phyloP scores from a whole-genome alignment of 805 yeast species.

The Metschnikowia anglica region DNA sequence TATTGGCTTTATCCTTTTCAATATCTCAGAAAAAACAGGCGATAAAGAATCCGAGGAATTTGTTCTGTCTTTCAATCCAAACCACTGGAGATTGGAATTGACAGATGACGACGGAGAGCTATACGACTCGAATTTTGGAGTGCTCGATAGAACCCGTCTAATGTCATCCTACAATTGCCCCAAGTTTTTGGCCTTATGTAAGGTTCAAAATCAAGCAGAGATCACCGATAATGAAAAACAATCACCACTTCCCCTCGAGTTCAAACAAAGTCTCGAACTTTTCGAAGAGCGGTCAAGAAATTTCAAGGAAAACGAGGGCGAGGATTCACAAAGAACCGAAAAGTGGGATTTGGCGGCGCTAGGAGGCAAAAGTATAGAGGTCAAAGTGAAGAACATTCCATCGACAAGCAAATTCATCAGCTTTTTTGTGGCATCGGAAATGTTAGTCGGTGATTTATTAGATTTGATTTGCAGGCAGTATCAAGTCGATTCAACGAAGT shows the following conservation, averaged over 20 bases:
- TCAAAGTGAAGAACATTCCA: constrained; percentile 18
- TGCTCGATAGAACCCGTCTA: constrained; percentile 65
- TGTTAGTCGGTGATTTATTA: constrained; percentile 19
- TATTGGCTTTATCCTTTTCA: constrained; percentile 40
- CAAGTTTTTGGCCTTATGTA: constrained; percentile 77
- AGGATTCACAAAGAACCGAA: constrained; percentile 4
- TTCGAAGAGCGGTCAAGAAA: constrained; percentile 16
- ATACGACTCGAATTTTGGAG: constrained; percentile 83
- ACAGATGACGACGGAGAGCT: constrained; percentile 94
- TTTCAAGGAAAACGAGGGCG: constrained; percentile 7
- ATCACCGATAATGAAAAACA: constrained; percentile 45
- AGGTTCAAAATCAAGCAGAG: constrained; percentile 49
- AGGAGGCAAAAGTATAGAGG: constrained; percentile 15
- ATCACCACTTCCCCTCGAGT: constrained; percentile 55
- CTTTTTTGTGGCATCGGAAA: constrained; percentile 17
- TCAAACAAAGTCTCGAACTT: constrained; percentile 26
- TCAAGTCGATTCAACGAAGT: constrained; percentile 29
- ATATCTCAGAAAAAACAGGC: constrained; percentile 26
- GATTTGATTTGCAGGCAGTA: constrained; percentile 29
- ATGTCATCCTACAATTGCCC: constrained; percentile 70
- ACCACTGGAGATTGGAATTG: constrained; percentile 71
- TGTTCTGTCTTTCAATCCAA: constrained; percentile 46
- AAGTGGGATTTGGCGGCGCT: constrained; percentile 7
- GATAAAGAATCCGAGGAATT: neutral
- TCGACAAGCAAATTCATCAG: constrained; percentile 16